Base-by-base conservation (phyloP, 2,329 filamentous ascomycete species). In the Neonectria hederae region DNA sequence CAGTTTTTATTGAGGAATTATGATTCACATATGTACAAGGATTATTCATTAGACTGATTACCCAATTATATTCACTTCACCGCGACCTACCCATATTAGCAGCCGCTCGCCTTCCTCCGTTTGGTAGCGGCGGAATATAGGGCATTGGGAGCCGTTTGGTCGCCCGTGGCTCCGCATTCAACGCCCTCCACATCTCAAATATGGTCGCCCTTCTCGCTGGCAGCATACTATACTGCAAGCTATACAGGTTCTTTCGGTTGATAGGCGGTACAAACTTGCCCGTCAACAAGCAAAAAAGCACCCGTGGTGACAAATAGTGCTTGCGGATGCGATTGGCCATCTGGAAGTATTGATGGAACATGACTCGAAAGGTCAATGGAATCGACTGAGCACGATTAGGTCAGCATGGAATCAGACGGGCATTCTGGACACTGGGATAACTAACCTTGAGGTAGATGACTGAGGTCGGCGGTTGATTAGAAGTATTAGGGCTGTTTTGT, bases 291-390 rank as follows among this genome's bases (percentile, higher is more conserved):
- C 93, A 96, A 42, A 97, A 85, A 52, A 98, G 87, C 21, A 99
- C 97, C 14, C 90, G 88, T 0, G 93, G 93, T 0, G 94, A 95
- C 46, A 98, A 85, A 77, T 99, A 99, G 80, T 99, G 96, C 77
- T 97, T 97, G 62, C 93, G 90, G 66, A 99, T 93, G 52, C 96
- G 93, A 67, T 92, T 89, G 28, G 92, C 94, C 74, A 99, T 93
- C 77, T 97, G 94, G 76, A 97, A 97, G 80, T 99, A 99, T 75
- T 98, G 94, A 65, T 97, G 89, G 79, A 99, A 98, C 89, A 98
- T 98, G 73, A 92, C 92, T n/a, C 90, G 87, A 70, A 98, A 92
- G 4, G 92, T 90, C 7, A 99, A 87, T 2, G 96, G 95, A 7
- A 97, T 92, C 4, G 95, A 95, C 90, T 96, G 71, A 24, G 17